These are phyloP conservation scores for Suhomyces wounanorum DNA, from an alignment of 1,139 yeast species.

Conservation along the genomic window DNA sequence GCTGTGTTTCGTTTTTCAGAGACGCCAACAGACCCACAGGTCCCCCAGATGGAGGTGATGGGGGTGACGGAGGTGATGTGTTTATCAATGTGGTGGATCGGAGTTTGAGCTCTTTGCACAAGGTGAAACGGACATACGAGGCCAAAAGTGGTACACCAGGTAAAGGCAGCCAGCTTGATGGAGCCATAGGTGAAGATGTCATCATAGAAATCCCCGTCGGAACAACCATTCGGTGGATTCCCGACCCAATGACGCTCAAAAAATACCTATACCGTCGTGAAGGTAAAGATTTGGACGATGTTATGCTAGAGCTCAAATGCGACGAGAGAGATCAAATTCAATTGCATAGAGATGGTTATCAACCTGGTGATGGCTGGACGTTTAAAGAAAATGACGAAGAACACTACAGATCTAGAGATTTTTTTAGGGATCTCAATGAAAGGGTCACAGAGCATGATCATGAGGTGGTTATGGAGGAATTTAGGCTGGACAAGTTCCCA, in stretches of 20 bases:
- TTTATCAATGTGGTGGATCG: conserved; percentile 73
- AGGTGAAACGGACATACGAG: conserved; percentile 62
- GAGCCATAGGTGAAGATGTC: conserved; percentile 76
- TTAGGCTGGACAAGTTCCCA: conserved; percentile 69
- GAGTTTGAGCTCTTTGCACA: conserved; percentile 70
- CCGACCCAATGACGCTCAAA: conserved; percentile 59
- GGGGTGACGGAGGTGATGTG: conserved; percentile 89
- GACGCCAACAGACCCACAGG: conserved; percentile 86
- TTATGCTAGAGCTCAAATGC: conserved; percentile 29
- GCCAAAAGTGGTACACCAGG: conserved; percentile 79
- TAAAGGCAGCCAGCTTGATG: conserved; percentile 75
- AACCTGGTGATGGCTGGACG: conserved; percentile 83
- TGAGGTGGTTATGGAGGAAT: conserved; percentile 61
- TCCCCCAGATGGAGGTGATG: conserved; percentile 98
- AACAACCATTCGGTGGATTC: conserved; percentile 82
- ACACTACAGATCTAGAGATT: conserved; percentile 64
- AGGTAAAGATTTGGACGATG: conserved; percentile 27
- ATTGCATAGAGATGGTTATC: conserved; percentile 55
- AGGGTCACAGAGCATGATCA: conserved; percentile 67
- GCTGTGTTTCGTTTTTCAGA: conserved; percentile 79
- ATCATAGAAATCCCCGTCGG: conserved; percentile 89
- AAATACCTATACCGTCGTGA: conserved; percentile 37
- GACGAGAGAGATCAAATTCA: conserved; percentile 49
- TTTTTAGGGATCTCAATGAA: conserved; percentile 62
- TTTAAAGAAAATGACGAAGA: conserved; percentile 75